Evolutionary conservation across 2,329 filamentous ascomycete genomes (phyloP).

Genomic region (Dothideomycetes sp.): DNA sequence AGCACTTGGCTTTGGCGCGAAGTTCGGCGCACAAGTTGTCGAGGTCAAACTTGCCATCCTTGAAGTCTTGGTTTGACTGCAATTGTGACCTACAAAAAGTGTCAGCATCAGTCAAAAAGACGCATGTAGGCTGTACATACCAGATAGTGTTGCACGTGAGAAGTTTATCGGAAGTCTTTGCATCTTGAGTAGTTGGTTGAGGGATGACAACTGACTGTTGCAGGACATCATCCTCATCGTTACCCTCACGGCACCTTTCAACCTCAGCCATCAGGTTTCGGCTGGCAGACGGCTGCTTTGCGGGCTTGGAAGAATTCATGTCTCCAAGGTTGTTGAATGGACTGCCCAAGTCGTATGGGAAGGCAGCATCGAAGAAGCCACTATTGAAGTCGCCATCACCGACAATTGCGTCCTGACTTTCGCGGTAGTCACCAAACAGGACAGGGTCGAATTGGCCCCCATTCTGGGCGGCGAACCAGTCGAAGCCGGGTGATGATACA

Average conservation of each 20-base stretch:
- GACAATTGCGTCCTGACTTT: conserved; percentile 75
- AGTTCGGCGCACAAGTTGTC: conserved; percentile 88
- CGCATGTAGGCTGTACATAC: conserved; percentile 46
- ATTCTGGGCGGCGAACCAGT: conserved; percentile 72
- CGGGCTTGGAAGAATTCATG: conserved; percentile 27
- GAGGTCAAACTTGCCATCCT: conserved; percentile 85
- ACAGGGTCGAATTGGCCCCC: conserved; percentile 83
- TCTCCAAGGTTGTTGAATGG: conserved; percentile 62
- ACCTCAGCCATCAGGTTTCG: conserved; percentile 65
- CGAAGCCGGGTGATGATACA: conserved; percentile 40
- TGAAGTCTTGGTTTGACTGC: conserved; percentile 76
- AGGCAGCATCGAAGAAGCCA: conserved; percentile 64
- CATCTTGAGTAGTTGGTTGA: neutral
- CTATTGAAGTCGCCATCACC: conserved; percentile 55
- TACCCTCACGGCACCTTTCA: conserved; percentile 61
- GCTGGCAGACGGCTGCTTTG: conserved; percentile 23
- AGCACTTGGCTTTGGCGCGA: conserved; percentile 92
- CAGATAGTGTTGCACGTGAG: conserved; percentile 88
- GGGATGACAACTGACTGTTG: neutral
- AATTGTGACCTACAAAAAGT: conserved; percentile 65
- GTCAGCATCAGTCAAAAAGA: conserved; percentile 34
- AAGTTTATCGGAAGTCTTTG: conserved; percentile 45
- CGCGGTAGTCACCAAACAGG: conserved; percentile 84
- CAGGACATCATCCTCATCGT: conserved; percentile 47
- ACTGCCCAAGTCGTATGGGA: conserved; percentile 58